Evolutionary conservation across 495 filamentous ascomycete species (phyloP).

Genomic region (Gamarada debralockiae): DNA sequence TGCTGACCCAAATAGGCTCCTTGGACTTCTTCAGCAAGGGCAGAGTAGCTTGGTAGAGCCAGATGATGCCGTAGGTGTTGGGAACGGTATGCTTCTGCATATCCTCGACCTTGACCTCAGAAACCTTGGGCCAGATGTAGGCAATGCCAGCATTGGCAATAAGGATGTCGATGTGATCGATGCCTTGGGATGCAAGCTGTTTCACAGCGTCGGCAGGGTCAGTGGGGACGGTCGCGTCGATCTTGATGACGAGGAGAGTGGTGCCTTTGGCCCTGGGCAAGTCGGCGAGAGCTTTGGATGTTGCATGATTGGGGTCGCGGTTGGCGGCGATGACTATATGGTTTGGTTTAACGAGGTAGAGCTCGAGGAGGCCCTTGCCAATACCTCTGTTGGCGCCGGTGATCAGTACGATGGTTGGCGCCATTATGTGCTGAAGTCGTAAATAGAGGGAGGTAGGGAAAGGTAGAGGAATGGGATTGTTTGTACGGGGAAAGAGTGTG

Average conservation of each 20-base stretch:
- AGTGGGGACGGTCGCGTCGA: slow-evolving; percentile 36
- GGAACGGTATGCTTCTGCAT: slow-evolving; percentile 25
- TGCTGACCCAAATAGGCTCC: slow-evolving; percentile 34
- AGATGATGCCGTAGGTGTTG: not conserved
- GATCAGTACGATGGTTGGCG: slow-evolving; percentile 22
- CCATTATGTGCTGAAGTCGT: not conserved
- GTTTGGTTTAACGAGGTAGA: slow-evolving; percentile 38
- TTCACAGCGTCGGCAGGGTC: slow-evolving; percentile 25
- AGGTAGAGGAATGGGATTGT: not conserved
- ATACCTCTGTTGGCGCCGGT: slow-evolving; percentile 41
- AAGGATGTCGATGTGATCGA: slow-evolving; percentile 41
- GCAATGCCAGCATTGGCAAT: slow-evolving; percentile 45
- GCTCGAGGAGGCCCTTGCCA: slow-evolving; percentile 35
- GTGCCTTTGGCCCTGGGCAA: slow-evolving; percentile 31
- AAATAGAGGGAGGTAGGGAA: not conserved
- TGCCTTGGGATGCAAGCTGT: slow-evolving; percentile 28
- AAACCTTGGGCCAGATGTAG: slow-evolving; percentile 27
- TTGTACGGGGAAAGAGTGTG: not conserved
- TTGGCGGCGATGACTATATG: slow-evolving; percentile 42
- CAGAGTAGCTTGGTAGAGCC: slow-evolving; percentile 28
- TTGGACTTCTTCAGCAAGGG: slow-evolving; percentile 25
- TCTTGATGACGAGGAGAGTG: slow-evolving; percentile 28
- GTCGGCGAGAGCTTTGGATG: slow-evolving; percentile 19
- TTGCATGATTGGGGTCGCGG: slow-evolving; percentile 30
- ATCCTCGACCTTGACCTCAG: slow-evolving; percentile 26